phyloP scores from a whole-genome alignment of 2,329 filamentous ascomycete genomes.

The Aspergillus nomiae region DNA sequence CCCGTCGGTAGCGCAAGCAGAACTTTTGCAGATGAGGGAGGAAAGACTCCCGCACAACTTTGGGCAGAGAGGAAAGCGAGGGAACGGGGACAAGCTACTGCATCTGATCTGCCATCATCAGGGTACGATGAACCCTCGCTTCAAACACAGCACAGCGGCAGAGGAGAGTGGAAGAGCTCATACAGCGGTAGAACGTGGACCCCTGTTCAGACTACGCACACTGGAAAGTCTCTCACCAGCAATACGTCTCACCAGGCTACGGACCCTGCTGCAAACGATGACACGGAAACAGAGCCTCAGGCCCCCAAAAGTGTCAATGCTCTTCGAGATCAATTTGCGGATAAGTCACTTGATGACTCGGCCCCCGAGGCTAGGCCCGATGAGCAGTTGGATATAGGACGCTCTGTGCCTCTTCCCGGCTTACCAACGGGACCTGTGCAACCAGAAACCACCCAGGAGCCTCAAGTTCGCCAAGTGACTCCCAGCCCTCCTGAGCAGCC shows the following conservation, averaged over 20 bases:
- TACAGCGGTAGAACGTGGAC: slow-evolving; percentile 91
- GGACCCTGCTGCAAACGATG: slow-evolving; percentile 55
- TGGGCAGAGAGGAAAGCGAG: slow-evolving; percentile 98
- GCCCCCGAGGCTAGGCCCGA: slow-evolving; percentile 59
- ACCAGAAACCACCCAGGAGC: slow-evolving; percentile 51
- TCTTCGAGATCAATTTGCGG: slow-evolving; percentile 80
- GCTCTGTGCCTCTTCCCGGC: slow-evolving; percentile 77
- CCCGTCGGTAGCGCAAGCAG: slow-evolving; percentile 76
- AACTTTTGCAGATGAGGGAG: slow-evolving; percentile 91
- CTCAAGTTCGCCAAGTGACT: slow-evolving; percentile 35
- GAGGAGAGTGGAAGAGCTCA: slow-evolving; percentile 82
- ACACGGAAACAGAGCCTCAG: slow-evolving; percentile 52
- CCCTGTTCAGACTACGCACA: slow-evolving; percentile 73
- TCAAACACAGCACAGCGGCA: slow-evolving; percentile 70
- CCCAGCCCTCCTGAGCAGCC: slow-evolving; percentile 49
- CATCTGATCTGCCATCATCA: slow-evolving; percentile 48
- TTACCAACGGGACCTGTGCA: slow-evolving; percentile 62
- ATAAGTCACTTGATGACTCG: slow-evolving; percentile 52
- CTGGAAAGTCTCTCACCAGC: slow-evolving; percentile 62
- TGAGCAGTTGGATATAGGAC: slow-evolving; percentile 67
- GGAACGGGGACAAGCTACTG: slow-evolving; percentile 61
- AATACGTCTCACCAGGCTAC: slow-evolving; percentile 64
- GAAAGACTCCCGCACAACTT: slow-evolving; percentile 93
- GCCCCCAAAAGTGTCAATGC: slow-evolving; percentile 68
- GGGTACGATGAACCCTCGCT: slow-evolving; percentile 56